Percentiles rank a stretch among this genome's conserved stretches.
These are phyloP conservation scores for Cantharellus cinnabarinus DNA, from an alignment of 768 basidiomycete species.

Conservation along the genomic window DNA sequence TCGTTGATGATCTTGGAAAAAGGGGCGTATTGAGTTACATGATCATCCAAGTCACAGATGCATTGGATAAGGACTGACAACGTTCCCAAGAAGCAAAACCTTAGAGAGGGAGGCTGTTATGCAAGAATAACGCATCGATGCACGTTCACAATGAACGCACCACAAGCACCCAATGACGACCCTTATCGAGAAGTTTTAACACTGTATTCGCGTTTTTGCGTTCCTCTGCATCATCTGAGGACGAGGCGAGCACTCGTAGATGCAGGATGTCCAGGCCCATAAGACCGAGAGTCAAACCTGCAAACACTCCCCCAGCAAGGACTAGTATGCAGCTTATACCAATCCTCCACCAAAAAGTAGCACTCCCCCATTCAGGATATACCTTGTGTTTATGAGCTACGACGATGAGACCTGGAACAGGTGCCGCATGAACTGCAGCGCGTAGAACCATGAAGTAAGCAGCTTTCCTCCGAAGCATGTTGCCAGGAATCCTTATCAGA, in stretches of 20 bases:
- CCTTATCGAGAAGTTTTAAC: conserved; percentile 31
- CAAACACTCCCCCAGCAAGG: conserved; percentile 74
- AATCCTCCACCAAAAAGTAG: conserved; percentile 60
- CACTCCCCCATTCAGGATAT: neutral
- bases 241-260: conserved; percentile 62
- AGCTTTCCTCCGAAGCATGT: neutral
- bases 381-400: neutral
- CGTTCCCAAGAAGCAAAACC: conserved; percentile 78
- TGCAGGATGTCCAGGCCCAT: conserved; percentile 91
- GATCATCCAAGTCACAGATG: neutral
- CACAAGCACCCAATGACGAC: conserved; percentile 87
- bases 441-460: neutral
- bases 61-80: conserved; percentile 18
- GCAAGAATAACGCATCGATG: neutral
- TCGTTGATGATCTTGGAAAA: conserved; percentile 7
- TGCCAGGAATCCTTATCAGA: too few species aligned
- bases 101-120: conserved; percentile 14
- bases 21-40: neutral
- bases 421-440: neutral
- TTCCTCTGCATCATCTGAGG: conserved; percentile 55
- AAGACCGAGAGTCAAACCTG: conserved; percentile 75
- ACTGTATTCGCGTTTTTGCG: conserved; percentile 48
- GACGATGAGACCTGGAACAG: neutral
- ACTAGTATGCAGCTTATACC: conserved; percentile 48
- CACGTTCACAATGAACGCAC: conserved; percentile 21